Evolutionary conservation across 2,329 filamentous ascomycete species (phyloP), one percentile per base, ranked within the genome.

Genomic region (Curvularia lunata): DNA sequence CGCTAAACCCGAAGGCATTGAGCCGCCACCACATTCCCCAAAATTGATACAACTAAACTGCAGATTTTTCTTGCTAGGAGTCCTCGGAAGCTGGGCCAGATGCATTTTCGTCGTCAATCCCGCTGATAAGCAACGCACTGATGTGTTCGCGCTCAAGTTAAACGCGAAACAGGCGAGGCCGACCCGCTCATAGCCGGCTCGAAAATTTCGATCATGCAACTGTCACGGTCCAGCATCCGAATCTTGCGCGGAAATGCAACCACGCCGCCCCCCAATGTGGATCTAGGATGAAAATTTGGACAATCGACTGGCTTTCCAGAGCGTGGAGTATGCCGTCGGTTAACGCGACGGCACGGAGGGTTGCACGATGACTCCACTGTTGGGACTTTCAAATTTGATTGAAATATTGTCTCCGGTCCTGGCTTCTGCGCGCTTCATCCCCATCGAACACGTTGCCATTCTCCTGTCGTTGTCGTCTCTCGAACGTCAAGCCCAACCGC

Each of bases 251-350:
- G 56, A 61, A 55, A 64, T 58, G 49, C 59, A 50, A 55, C 47
- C 34, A 40, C 52, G 56, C 58, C 64, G 54, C 61, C 61, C 63
- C 59, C 61, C 54, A 62, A 61, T 63, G 66, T 75, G 71, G 73
- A 69, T 61, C 71, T 65, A 64, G 49, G 53, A 68, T 68, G 70
- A 74, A 72, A 73, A 68, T 70, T 73, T 67, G 59, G 52, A 57
- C 64, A 62, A 60, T 64, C 62, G 52, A 66, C 47, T 53, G 48
- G 58, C 59, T 63, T 52, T 64, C 68, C 59, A 66, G 66, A 69
- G 63, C 65, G 58, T 65, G 63, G 68, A 65, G 65, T 61, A 53
- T 56, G 57, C 65, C 69, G 65, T 66, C 63, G 65, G 64, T 54
- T 69, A 56, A 67, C 50, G 58, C 38, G 59, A 61, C 56, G 48